These are phyloP conservation scores for Fraxinus xanthoxyloides DNA, from an alignment of 305 asterid species.

Conservation along the genomic window DNA sequence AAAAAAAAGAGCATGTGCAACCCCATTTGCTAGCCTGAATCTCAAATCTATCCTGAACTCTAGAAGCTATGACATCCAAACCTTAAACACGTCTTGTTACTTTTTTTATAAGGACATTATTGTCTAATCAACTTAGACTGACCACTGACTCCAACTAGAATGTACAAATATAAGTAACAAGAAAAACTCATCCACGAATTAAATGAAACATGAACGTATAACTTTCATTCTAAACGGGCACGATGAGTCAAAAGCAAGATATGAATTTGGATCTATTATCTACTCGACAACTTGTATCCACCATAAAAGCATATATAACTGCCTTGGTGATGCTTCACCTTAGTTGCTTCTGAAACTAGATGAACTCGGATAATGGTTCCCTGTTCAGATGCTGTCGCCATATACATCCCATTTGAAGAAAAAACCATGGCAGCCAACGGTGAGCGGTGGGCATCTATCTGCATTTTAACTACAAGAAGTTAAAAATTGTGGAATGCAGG, in stretches of 20 bases:
- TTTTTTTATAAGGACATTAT: conserved; percentile 2
- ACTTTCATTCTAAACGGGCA: background rate
- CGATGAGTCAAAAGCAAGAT: background rate
- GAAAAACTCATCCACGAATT: background rate
- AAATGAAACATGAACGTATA: background rate
- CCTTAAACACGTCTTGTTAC: background rate
- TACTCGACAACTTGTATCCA: background rate
- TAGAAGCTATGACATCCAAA: background rate
- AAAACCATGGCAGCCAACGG: conserved; percentile 73
- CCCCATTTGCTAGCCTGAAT: background rate
- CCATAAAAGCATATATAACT: background rate
- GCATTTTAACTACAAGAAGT: conserved; percentile 34
- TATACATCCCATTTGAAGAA: conserved; percentile 71
- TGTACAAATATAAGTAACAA: background rate
- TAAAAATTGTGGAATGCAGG: conserved; percentile 5
- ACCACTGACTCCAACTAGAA: background rate
- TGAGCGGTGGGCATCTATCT: conserved; percentile 91
- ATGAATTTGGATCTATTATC: background rate
- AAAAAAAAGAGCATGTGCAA: background rate
- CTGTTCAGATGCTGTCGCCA: conserved; percentile 93
- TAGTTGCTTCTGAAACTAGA: conserved; percentile 77
- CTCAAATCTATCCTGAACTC: conserved; percentile 5
- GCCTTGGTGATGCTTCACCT: conserved; percentile 50
- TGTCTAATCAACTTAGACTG: background rate
- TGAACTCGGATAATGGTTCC: conserved; percentile 94